Percentiles rank a stretch among this genome's conserved stretches.
Evolutionary conservation across 148 eudicot species (phyloP).

Genomic region (Rhododendron simsii): DNA sequence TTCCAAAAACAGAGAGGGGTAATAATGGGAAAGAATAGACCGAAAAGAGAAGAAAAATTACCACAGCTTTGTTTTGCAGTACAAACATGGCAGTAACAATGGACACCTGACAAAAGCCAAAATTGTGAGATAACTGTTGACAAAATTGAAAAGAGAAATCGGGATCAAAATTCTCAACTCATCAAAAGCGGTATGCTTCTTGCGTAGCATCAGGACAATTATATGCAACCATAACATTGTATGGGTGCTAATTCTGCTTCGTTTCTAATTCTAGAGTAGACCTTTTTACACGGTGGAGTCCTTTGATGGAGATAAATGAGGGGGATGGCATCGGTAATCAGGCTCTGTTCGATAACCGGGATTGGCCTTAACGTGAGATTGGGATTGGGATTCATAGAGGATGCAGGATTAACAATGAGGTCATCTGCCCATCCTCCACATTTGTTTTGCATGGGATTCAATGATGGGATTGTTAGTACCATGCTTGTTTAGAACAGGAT

Average conservation of each 20-base stretch:
- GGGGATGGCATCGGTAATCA: too few relatives aligned
- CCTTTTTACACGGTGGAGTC: not conserved
- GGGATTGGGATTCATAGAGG: not conserved
- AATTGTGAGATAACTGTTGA: not conserved
- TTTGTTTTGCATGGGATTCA: too few relatives aligned
- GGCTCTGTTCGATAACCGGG: too few relatives aligned
- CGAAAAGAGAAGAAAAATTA: constrained; percentile 23
- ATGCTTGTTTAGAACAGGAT: not conserved
- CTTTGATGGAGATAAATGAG: not conserved
- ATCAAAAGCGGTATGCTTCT: not conserved
- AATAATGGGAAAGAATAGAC: not conserved
- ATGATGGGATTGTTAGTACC: not conserved
- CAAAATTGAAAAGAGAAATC: not conserved
- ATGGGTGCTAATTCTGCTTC: not conserved
- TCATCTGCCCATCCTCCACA: too few relatives aligned
- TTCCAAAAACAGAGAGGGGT: not conserved
- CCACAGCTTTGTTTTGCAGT: constrained; percentile 86
- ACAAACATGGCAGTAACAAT: constrained; percentile 61
- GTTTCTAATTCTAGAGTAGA: not conserved
- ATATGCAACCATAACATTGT: not conserved
- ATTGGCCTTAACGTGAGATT: not conserved
- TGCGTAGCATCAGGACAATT: not conserved
- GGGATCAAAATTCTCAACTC: not conserved
- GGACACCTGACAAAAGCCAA: constrained; percentile 38
- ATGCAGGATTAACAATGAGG: not conserved